Conservation (phyloP, 495 filamentous ascomycete species). For the Penicillium bovifimosum region DNA sequence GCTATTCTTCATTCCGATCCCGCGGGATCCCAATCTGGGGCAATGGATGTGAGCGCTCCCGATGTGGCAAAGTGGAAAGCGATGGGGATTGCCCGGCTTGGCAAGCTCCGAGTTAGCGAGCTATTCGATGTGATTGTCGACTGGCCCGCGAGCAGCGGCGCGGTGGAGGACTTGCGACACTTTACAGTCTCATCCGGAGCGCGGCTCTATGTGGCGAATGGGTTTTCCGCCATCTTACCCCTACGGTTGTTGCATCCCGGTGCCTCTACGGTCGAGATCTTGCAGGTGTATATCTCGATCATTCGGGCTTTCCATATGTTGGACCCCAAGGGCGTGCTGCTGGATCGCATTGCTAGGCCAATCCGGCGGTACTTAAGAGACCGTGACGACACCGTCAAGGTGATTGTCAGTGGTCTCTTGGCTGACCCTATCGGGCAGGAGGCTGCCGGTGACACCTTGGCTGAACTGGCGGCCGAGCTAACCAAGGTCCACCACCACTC, state of each 20-base stretch:
- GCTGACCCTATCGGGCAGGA: slow-evolving; percentile 50
- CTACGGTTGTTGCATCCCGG: slow-evolving; percentile 81
- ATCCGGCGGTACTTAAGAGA: slow-evolving; percentile 84
- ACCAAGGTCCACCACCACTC: slow-evolving; percentile 51
- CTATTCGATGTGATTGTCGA: slow-evolving; percentile 83
- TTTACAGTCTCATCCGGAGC: slow-evolving; percentile 54
- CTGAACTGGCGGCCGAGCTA: slow-evolving; percentile 73
- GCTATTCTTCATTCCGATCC: slow-evolving; percentile 38
- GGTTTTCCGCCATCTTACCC: slow-evolving; percentile 63
- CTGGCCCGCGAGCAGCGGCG: slow-evolving; percentile 77
- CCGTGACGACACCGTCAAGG: slow-evolving; percentile 87
- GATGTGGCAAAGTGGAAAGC: slow-evolving; percentile 77
- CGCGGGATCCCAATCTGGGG: slow-evolving; percentile 14
- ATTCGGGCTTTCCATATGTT: slow-evolving; percentile 86
- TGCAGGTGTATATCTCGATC: slow-evolving; percentile 85
- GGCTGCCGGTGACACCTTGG: slow-evolving; percentile 47
- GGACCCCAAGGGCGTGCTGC: slow-evolving; percentile 84
- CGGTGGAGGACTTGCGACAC: slow-evolving; percentile 70
- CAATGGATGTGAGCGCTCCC: slow-evolving; percentile 43
- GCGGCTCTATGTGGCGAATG: slow-evolving; percentile 58
- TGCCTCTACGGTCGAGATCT: slow-evolving; percentile 80
- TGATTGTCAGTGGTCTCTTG: slow-evolving; percentile 81
- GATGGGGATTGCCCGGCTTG: slow-evolving; percentile 72
- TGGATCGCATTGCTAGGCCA: slow-evolving; percentile 77
- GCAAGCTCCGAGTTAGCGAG: slow-evolving; percentile 69